Percentiles rank a stretch among this genome's conserved stretches.
These are phyloP conservation scores for Lasiodiplodia hormozganensis DNA, from an alignment of 2,329 filamentous ascomycete species.

Conservation along the genomic window DNA sequence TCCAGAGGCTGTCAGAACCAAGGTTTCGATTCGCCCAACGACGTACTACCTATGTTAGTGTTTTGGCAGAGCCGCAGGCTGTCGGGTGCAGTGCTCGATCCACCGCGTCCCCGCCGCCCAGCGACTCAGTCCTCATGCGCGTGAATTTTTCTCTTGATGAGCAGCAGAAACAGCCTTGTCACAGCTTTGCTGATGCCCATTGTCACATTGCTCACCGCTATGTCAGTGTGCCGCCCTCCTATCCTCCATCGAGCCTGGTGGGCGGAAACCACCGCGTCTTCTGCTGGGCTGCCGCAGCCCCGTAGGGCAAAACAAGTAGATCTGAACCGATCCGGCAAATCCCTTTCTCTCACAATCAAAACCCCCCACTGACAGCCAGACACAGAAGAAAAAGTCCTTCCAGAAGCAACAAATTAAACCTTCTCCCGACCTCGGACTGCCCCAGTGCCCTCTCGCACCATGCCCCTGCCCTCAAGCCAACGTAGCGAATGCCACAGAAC, in stretches of 20 bases:
- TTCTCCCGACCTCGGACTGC: conserved; percentile 15
- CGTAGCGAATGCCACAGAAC: background rate
- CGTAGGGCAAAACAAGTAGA: conserved; percentile 5
- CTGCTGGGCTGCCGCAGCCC: conserved; percentile 4
- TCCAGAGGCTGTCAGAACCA: background rate
- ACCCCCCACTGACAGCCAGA: conserved; percentile 1
- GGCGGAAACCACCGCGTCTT: conserved; percentile 18
- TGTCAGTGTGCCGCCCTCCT: background rate
- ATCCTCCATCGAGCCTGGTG: conserved; percentile 8
- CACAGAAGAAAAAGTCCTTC: conserved; percentile 5
- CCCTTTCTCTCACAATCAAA: background rate
- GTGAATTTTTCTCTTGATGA: background rate
- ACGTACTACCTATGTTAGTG: background rate
- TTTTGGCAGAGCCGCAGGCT: background rate
- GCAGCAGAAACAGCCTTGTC: background rate
- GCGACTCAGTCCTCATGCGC: conserved; percentile 5
- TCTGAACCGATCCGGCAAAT: conserved; percentile 12
- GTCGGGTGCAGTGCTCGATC: background rate
- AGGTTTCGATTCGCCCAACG: background rate
- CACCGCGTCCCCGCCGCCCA: background rate
- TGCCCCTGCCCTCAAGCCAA: background rate
- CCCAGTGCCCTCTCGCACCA: background rate
- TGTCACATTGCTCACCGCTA: conserved; percentile 17
- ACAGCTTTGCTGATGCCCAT: background rate
- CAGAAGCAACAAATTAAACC: conserved; percentile 19